Percentiles rank a stretch among this genome's conserved stretches.
Conservation (phyloP, 805 yeast genomes). For the Saccharomycopsis oosterbeekiorum region DNA sequence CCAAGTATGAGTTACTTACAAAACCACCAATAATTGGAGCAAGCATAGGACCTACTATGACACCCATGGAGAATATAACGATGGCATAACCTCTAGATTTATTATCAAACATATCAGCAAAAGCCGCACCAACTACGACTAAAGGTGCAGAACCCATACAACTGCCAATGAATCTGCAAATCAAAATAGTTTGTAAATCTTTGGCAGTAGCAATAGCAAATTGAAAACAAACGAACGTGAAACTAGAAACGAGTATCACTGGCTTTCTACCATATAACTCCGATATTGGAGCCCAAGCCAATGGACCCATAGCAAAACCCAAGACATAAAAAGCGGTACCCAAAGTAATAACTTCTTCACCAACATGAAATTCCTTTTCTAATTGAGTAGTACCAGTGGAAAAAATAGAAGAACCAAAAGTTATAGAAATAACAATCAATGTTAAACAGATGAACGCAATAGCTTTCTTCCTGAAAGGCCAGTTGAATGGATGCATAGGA, state of each 20-base stretch:
- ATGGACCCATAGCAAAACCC: conserved; percentile 91
- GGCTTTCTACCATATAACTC: conserved; percentile 58
- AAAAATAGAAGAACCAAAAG: conserved; percentile 80
- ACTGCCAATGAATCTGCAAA: conserved; percentile 75
- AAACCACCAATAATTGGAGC: conserved; percentile 77
- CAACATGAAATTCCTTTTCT: conserved; percentile 45
- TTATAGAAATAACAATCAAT: conserved; percentile 39
- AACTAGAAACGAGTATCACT: conserved; percentile 45
- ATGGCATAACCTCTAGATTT: conserved; percentile 66
- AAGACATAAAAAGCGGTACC: conserved; percentile 77
- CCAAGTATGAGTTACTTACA: conserved; percentile 47
- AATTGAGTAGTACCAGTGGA: conserved; percentile 49
- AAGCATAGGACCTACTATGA: conserved; percentile 69
- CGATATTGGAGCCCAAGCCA: conserved; percentile 84
- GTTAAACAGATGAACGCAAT: conserved; percentile 37
- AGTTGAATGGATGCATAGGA: conserved; percentile 73
- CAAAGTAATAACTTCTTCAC: conserved; percentile 58
- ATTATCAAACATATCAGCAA: conserved; percentile 71
- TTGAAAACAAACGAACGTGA: conserved; percentile 49
- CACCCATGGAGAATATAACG: conserved; percentile 58
- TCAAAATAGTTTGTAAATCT: conserved; percentile 65
- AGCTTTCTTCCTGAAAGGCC: conserved; percentile 44
- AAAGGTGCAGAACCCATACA: conserved; percentile 76
- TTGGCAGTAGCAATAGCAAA: conserved; percentile 74
- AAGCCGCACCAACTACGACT: conserved; percentile 78